Evolutionary conservation across 352 stramenopile genomes (phyloP).

Genomic region (Globisporangium spinosum): DNA sequence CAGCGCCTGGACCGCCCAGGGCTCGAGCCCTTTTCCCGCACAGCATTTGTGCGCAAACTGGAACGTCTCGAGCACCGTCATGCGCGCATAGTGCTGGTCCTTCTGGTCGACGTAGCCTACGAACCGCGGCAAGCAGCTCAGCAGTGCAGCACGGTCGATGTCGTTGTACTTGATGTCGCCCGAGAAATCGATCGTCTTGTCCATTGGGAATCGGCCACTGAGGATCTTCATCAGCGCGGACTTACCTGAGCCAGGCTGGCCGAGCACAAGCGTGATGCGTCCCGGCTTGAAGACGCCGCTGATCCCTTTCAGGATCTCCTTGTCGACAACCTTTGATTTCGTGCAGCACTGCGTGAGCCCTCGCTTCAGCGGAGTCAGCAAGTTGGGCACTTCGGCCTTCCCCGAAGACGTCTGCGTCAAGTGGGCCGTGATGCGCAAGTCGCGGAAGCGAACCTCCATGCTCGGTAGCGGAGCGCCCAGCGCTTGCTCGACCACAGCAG

Average conservation of each 20-base stretch:
- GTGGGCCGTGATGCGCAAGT: constrained; percentile 40
- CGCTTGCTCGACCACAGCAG: constrained; percentile 34
- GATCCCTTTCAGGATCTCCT: constrained; percentile 27
- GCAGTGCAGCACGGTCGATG: constrained; percentile 20
- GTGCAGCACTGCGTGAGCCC: constrained; percentile 15
- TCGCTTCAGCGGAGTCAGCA: constrained; percentile 18
- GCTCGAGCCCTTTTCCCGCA: constrained; percentile 35
- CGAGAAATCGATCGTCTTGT: constrained; percentile 35
- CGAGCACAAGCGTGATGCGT: constrained; percentile 22
- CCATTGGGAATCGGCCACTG: constrained; percentile 38
- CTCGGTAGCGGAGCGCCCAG: constrained; percentile 39
- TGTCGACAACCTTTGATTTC: constrained; percentile 19
- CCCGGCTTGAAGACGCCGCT: constrained; percentile 26
- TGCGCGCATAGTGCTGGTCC: constrained; percentile 83
- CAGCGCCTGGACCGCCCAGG: constrained; percentile 33
- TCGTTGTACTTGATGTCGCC: constrained; percentile 50
- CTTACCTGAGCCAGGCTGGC: constrained; percentile 34
- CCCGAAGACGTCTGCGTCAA: constrained; percentile 11
- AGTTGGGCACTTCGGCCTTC: constrained; percentile 23
- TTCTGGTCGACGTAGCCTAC: constrained; percentile 50
- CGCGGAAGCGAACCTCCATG: constrained; percentile 49
- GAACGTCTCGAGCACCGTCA: constrained; percentile 93
- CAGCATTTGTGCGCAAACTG: constrained; percentile 88
- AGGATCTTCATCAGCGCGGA: constrained; percentile 42
- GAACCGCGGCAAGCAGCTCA: constrained; percentile 29